These are phyloP conservation scores for Curvularia verruculosa DNA, from an alignment of 2,329 filamentous ascomycete genomes.

Conservation along the genomic window DNA sequence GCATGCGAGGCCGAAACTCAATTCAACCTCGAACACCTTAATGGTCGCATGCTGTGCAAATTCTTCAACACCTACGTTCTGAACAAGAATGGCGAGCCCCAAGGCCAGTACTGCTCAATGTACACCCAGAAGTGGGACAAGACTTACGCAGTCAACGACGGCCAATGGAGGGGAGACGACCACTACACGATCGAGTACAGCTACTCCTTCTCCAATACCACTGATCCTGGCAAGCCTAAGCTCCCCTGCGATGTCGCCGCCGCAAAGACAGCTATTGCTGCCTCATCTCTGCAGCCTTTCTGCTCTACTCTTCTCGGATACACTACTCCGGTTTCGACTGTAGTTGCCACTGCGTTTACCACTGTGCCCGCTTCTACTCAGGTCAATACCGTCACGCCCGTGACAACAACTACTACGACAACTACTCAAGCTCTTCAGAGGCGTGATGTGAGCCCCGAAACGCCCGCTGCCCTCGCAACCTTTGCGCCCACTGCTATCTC, in stretches of 20 bases:
- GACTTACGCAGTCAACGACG: background rate
- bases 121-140: constrained; percentile 1
- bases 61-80: constrained; percentile 4
- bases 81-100: background rate
- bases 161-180: constrained; percentile 3
- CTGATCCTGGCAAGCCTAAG: constrained; percentile 1
- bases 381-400: background rate
- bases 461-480: background rate
- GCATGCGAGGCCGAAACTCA: background rate
- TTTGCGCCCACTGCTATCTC: background rate
- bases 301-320: constrained; percentile 2
- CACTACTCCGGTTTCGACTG: background rate
- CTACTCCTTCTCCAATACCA: background rate
- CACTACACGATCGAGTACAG: constrained; percentile 3
- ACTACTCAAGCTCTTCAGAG: background rate
- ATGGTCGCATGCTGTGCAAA: background rate
- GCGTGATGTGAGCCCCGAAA: background rate
- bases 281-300: constrained; percentile 2
- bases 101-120: background rate
- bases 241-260: background rate
- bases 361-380: background rate
- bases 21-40: constrained; percentile 1
- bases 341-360: background rate
- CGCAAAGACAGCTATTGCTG: background rate
- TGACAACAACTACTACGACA: background rate